phyloP scores from a whole-genome alignment of 1,139 yeast species.

The Geotrichum aggregatum region DNA sequence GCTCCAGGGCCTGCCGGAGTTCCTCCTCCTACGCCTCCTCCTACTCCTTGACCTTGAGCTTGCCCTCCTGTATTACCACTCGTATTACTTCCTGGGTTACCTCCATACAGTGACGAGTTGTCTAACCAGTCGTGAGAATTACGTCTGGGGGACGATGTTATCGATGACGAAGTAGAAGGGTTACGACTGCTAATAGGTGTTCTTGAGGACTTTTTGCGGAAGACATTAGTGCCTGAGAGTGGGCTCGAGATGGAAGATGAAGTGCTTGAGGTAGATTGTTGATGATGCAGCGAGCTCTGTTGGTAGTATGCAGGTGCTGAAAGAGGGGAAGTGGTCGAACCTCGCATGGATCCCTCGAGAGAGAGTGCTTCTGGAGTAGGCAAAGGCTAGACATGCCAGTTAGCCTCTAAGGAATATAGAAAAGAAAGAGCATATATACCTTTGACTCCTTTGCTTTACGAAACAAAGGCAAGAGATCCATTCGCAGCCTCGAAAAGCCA shows the following conservation, averaged over 20 bases:
- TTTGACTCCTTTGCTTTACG: constrained; percentile 41
- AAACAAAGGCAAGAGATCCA: constrained; percentile 41
- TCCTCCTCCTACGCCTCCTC: constrained; percentile 5
- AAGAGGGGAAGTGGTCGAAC: too few relatives aligned
- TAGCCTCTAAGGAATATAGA: not conserved
- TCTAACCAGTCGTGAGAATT: constrained; percentile 20
- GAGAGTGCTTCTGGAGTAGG: constrained; percentile 40
- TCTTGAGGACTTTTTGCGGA: too few relatives aligned
- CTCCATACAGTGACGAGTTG: constrained; percentile 14
- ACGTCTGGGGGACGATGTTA: constrained; percentile 13
- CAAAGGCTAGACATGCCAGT: constrained; percentile 31
- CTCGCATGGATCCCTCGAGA: constrained; percentile 6
- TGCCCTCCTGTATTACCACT: not conserved
- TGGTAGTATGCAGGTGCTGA: too few relatives aligned
- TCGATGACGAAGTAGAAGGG: constrained; percentile 15
- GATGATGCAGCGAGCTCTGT: too few relatives aligned
- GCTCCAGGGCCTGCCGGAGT: not conserved
- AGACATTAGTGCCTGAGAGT: too few relatives aligned
- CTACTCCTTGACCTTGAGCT: too few relatives aligned
- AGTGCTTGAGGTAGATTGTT: too few relatives aligned
- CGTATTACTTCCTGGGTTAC: not conserved
- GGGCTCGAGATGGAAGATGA: too few relatives aligned
- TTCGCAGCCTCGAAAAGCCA: constrained; percentile 37
- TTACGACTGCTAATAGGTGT: too few relatives aligned
- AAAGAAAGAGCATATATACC: too few relatives aligned